Evolutionary conservation across 345 rosid genomes (phyloP).

Genomic region (Lepidium aucheri): DNA sequence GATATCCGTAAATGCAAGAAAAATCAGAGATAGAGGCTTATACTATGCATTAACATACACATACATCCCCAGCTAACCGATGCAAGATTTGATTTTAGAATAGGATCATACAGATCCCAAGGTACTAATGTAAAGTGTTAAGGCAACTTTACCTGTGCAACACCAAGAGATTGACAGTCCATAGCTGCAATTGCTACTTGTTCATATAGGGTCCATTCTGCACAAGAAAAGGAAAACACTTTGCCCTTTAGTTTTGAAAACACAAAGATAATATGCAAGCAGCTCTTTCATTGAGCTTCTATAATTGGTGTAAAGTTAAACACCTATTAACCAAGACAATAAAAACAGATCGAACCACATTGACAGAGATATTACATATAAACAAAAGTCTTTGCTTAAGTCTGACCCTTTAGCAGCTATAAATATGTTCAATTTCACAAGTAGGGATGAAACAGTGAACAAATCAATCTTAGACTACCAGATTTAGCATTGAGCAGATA

Average conservation of each 20-base stretch:
- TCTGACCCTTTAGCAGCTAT: neutral
- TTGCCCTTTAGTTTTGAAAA: neutral
- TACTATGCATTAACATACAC: neutral
- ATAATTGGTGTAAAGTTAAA: neutral
- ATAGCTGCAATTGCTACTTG: slow-evolving; percentile 93
- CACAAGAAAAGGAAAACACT: neutral
- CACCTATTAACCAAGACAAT: neutral
- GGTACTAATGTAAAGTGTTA: neutral
- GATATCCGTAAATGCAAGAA: neutral
- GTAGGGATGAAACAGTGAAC: slow-evolving; percentile 11
- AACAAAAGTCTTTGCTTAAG: neutral
- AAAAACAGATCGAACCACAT: neutral
- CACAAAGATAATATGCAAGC: neutral
- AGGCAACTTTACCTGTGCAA: slow-evolving; percentile 56
- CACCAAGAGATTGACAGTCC: slow-evolving; percentile 80
- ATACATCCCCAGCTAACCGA: neutral
- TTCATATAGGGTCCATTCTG: slow-evolving; percentile 93
- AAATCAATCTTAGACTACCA: neutral
- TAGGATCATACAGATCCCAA: neutral
- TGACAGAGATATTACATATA: neutral
- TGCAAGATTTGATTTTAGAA: neutral
- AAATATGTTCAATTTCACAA: neutral
- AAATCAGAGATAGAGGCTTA: neutral
- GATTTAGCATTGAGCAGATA: neutral
- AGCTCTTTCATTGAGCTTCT: neutral